These are phyloP conservation scores for Apiospora hydei DNA, from an alignment of 2,329 filamentous ascomycete species.

Conservation along the genomic window DNA sequence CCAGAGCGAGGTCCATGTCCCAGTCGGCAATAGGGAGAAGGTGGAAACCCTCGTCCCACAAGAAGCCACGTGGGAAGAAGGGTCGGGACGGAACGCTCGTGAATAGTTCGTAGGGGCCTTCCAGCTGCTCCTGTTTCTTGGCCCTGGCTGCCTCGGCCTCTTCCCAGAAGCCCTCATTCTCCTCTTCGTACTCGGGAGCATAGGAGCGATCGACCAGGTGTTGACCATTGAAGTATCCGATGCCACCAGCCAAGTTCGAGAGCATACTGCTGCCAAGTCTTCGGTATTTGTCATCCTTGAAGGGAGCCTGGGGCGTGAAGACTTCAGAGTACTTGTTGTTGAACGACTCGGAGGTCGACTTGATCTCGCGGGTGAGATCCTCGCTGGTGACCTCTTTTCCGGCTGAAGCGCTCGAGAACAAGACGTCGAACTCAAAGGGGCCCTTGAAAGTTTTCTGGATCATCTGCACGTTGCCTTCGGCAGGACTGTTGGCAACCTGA, in stretches of 20 bases:
- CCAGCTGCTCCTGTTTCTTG: conserved; percentile 71
- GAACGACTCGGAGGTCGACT: conserved; percentile 72
- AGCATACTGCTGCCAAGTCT: conserved; percentile 89
- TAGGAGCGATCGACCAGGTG: conserved; percentile 90
- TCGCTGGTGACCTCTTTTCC: conserved; percentile 61
- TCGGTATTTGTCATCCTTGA: conserved; percentile 74
- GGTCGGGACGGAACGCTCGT: conserved; percentile 90
- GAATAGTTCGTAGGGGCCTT: conserved; percentile 88
- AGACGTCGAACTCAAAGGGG: conserved; percentile 88
- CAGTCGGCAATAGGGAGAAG: conserved; percentile 90
- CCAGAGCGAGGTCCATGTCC: conserved; percentile 86
- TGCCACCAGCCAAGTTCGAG: conserved; percentile 91
- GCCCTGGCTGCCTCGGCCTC: conserved; percentile 82
- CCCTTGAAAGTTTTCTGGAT: conserved; percentile 93
- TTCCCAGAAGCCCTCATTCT: conserved; percentile 95
- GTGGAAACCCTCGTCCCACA: conserved; percentile 99
- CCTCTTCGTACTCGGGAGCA: conserved; percentile 92
- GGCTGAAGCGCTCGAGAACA: conserved; percentile 83
- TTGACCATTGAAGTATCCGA: conserved; percentile 93
- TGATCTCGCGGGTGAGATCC: conserved; percentile 74
- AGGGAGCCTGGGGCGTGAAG: conserved; percentile 79
- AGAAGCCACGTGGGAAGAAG: conserved; percentile 95
- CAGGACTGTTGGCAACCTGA: conserved; percentile 74
- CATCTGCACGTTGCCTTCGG: conserved; percentile 80
- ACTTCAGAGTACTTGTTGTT: conserved; percentile 75